Evolutionary conservation across 495 filamentous ascomycete genomes (phyloP), one percentile per base, ranked within the genome.

Genomic region (Xylaria cubensis): DNA sequence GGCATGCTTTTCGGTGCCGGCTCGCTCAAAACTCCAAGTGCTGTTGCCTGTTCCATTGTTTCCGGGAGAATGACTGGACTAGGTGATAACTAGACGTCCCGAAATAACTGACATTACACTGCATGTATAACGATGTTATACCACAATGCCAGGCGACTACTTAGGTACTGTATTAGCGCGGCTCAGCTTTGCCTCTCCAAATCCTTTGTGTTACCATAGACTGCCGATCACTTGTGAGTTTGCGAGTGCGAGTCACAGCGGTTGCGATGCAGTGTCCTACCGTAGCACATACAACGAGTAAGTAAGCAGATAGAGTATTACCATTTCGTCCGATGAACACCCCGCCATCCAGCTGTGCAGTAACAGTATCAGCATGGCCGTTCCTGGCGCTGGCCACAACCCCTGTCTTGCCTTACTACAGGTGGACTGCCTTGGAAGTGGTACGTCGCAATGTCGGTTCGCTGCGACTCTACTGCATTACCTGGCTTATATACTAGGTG

Each of bases 381-480:
- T 41, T 42, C 21, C 53, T 59, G 50, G 53, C 32, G 46, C 19
- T 21, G 0, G 32, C 32, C 36, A 39, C 36, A 8, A 39, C 56
- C 56, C 56, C 67, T 70, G 67, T 48, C 55, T 70, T 50, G 67
- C 67, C 67, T 70, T 70, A 70, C 67, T 70, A 32, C 36, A 39
- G 36, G 36, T 39, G 36, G 42, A 70, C 56, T 63, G 65, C 65
- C 65, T 67, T 50, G 50, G 32, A 34, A 34, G 34, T 56, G 17
- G 65, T 56, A 61, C 17, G 29, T 9, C 24, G 65, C 42, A 51
- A 53, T 21, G 26, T 46, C 19, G 67, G 55, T 55, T 29, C 67
- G 41, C 42, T 70, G 67, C 67, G 9, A 70, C 68, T 63, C 68
- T 64, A 13, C 68, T 70, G 68, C 68, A 67, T 56, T 36, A 50